A percentile compares a stretch with the other conserved stretches of the same genome.
Evolutionary conservation across 2,329 filamentous ascomycete genomes (phyloP).

Genomic region (Cladophialophora bantiana): DNA sequence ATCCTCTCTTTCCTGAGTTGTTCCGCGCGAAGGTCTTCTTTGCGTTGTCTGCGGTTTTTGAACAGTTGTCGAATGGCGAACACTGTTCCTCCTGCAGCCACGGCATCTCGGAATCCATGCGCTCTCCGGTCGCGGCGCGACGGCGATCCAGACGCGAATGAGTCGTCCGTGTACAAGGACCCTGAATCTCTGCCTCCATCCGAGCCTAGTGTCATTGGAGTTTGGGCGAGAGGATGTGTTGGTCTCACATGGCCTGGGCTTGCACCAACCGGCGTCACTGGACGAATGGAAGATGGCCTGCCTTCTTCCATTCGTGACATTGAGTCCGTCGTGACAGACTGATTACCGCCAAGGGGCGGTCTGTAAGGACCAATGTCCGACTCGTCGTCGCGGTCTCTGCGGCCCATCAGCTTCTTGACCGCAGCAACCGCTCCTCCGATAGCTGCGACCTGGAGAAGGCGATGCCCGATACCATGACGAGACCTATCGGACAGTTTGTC

Average conservation of each 20-base stretch:
- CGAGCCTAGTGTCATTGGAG: constrained; percentile 42
- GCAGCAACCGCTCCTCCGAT: constrained; percentile 69
- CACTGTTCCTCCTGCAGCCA: constrained; percentile 73
- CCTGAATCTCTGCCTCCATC: constrained; percentile 32
- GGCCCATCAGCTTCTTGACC: constrained; percentile 65
- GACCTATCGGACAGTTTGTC: constrained; percentile 70
- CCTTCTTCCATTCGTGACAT: constrained; percentile 60
- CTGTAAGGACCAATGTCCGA: constrained; percentile 61
- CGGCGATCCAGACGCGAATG: constrained; percentile 47
- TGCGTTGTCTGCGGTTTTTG: constrained; percentile 63
- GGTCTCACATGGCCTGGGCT: constrained; percentile 43
- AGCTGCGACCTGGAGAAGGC: constrained; percentile 66
- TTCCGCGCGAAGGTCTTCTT: constrained; percentile 67
- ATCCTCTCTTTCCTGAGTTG: constrained; percentile 58
- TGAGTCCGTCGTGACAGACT: constrained; percentile 56
- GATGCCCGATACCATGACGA: constrained; percentile 66
- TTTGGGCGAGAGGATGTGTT: constrained; percentile 43
- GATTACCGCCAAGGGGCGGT: constrained; percentile 57
- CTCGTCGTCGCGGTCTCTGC: constrained; percentile 60
- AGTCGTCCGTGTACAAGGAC: constrained; percentile 49
- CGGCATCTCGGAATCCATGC: constrained; percentile 64
- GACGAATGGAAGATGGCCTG: constrained; percentile 58
- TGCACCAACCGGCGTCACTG: constrained; percentile 45
- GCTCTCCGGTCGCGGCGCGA: constrained; percentile 50
- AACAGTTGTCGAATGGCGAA: constrained; percentile 65